Conservation (phyloP, 106 monocot genomes). For the Dioscorea alata region DNA sequence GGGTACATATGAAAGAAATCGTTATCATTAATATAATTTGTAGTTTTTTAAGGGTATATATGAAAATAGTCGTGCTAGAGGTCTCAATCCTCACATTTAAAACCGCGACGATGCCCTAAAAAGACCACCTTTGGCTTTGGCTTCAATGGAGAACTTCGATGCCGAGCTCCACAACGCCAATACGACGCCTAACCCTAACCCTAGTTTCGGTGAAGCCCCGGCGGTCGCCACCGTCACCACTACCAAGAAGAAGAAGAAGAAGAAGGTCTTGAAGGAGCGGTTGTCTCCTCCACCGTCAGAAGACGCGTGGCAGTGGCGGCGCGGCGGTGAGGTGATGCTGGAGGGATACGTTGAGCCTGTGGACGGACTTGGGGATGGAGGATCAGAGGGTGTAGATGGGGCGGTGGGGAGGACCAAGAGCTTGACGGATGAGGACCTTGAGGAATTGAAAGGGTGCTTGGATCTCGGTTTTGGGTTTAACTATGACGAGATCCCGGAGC, state of each 20-base stretch:
- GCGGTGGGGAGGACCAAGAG: conserved; percentile 32
- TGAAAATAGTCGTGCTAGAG: background rate
- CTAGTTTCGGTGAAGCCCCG: background rate
- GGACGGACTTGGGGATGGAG: conserved; percentile 1
- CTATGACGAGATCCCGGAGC: conserved; percentile 65
- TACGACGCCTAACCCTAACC: background rate
- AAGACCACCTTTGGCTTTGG: background rate
- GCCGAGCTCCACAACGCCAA: background rate
- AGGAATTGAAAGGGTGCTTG: conserved; percentile 45
- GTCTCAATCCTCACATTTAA: background rate
- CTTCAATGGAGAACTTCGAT: background rate
- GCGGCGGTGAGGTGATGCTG: conserved; percentile 27
- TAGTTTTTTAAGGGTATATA: too few species aligned
- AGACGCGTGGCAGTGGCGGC: conserved; percentile 8
- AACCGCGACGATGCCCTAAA: background rate
- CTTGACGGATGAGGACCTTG: conserved; percentile 49
- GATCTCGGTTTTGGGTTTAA: conserved; percentile 65
- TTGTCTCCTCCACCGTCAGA: background rate
- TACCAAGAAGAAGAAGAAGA: background rate
- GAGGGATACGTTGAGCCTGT: conserved; percentile 28
- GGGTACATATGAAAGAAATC: too few species aligned
- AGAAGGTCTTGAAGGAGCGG: background rate
- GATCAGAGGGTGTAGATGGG: background rate
- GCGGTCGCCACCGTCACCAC: too few species aligned
- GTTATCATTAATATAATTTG: too few species aligned